Evolutionary conservation across 371 early-diverging fungal genomes (phyloP), one percentile per base, ranked within the genome.

Genomic region (Apophysomyces ossiformis): DNA sequence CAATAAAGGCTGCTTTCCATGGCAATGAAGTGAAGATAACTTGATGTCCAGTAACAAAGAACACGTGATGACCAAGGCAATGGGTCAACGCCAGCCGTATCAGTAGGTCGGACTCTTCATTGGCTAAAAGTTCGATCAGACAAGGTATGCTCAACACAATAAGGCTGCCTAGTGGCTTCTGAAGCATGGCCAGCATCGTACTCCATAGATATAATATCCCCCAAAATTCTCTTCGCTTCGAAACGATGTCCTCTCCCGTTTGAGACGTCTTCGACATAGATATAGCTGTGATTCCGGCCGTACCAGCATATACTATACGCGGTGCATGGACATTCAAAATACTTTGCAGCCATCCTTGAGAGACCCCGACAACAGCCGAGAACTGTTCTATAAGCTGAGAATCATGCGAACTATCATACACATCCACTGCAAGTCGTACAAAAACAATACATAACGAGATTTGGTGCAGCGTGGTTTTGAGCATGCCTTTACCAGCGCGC

Each of bases 31-130:
- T 84, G 45, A 96, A 79, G 1, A 93, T 93, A 54, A 90, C 88
- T 74, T 98, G 98, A 71, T 98, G 97, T 6, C 94, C 95, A 0
- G 97, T 95, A 6, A 89, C 82, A 75, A 96, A 97, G 71, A 91
- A 97, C n/a, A 82, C 74, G 39, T 87, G 88, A 35, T 88, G 87
- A 0, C 90, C 89, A 37, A 90, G 69, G 56, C 89, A 66, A 45
- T 77, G 76, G 5, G 76, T 21, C 9, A 83, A 39, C 2, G 63
- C 68, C 4, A 79, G 54, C 16, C 76, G 72, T 35, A 75, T 58
- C 41, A 59, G 6, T 1, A 64, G 35, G 5, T 37, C 36, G 0
- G 41, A 11, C 7, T 64, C 21, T 1, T 65, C 66, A 2, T 57
- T 4, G 32, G 64, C 41, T n/a, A 80, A 21, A 11, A 59, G 61